Percentiles rank a stretch among this genome's conserved stretches.
Evolutionary conservation across 1,284 basidiomycete genomes (phyloP).

Genomic region (Vanrija pseudolonga): DNA sequence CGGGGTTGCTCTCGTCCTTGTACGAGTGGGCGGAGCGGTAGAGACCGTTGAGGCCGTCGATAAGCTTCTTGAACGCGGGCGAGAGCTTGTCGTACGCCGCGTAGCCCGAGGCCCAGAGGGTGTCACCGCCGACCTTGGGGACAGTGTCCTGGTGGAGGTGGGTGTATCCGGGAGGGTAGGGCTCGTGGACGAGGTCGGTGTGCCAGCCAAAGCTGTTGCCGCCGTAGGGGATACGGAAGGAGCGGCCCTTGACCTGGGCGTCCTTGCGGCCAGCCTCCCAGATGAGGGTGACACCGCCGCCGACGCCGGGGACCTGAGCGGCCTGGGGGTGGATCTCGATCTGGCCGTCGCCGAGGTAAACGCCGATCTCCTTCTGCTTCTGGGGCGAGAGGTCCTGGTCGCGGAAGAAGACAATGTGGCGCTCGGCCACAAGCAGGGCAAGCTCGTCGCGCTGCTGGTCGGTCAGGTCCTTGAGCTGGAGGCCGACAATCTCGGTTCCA

Average conservation of each 20-base stretch:
- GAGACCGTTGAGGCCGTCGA: constrained; percentile 28
- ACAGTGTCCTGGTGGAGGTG: constrained; percentile 49
- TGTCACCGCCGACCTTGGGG: constrained; percentile 49
- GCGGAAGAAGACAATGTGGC: constrained; percentile 32
- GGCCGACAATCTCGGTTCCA: constrained; percentile 41
- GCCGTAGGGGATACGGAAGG: constrained; percentile 18
- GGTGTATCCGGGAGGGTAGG: constrained; percentile 63
- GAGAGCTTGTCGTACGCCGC: constrained; percentile 31
- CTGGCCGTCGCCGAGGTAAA: constrained; percentile 33
- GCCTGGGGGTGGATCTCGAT: constrained; percentile 64
- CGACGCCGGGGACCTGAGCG: constrained; percentile 38
- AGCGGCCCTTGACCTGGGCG: not conserved
- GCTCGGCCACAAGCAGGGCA: constrained; percentile 34
- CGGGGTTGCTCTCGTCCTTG: constrained; percentile 21
- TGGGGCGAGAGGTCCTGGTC: constrained; percentile 37
- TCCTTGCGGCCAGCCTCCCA: constrained; percentile 20
- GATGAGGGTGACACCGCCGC: constrained; percentile 14
- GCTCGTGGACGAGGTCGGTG: constrained; percentile 65
- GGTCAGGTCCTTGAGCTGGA: constrained; percentile 32
- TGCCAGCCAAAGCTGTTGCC: constrained; percentile 60
- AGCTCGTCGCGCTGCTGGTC: constrained; percentile 39
- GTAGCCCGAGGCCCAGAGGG: constrained; percentile 53
- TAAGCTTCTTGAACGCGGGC: constrained; percentile 22
- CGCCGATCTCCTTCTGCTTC: constrained; percentile 24
- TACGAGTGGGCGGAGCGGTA: constrained; percentile 34